Base-by-base conservation (phyloP, 305 asterid genomes). In the Solanum chacoense region DNA sequence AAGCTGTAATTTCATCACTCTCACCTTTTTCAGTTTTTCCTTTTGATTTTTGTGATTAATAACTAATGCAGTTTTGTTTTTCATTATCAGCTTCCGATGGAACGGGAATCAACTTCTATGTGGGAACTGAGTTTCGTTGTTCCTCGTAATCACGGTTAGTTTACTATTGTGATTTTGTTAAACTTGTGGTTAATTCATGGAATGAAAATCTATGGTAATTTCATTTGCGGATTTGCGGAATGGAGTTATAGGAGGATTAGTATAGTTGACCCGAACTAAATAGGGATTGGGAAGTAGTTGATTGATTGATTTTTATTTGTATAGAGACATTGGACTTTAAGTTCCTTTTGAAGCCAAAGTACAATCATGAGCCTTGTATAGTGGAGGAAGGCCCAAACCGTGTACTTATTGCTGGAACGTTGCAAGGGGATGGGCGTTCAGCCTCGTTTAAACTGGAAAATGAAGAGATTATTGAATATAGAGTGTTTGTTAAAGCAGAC, bases 51-150 rank as follows among this genome's bases (percentile, higher is more conserved):
- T 20, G 26, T 12, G 28, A 71, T 12, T 67, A 20, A 1, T 65
- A 81, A 42, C 63, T 87, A 50, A 83, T 63, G 35, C 38, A 31
- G 3, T 85, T 71, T 14, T 22, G 4, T 40, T 74, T 87, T 85
- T 72, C 90, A 80, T 87, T 32, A 85, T 90, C 93, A 97, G 99
- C 95, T 97, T 31, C 88, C 96, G 4, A 89, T 97, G 99, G 99
- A 94, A 88, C 99, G 99, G 31, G 99, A 95, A 90, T 96, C 98
- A 59, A 91, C 95, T 55, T 96, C 97, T 75, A 94, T 94, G 95
- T 97, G 99, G 99, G 98, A 95, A 91, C 92, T 97, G 65, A 95
- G 98, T 87, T 97, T 97, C 77, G 99, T 97, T 32, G 99, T 95
- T 67, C 98, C 99, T 29, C 97, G 99, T 87, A 93, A 97, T 92